phyloP scores from a whole-genome alignment of 768 basidiomycete species.

The Ramaria rubella region DNA sequence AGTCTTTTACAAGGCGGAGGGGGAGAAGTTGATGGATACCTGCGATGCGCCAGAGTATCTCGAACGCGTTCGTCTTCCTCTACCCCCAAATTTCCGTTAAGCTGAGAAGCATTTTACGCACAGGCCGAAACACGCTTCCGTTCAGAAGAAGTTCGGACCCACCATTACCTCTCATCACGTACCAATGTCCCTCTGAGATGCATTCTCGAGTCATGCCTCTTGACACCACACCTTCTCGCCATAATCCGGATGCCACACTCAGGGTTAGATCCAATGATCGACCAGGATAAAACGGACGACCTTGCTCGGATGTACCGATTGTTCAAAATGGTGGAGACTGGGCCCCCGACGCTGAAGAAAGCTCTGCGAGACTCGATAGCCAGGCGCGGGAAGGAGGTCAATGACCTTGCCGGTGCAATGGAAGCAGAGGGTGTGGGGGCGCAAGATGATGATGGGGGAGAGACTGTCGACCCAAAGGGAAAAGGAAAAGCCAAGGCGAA shows the following conservation, averaged over 20 bases:
- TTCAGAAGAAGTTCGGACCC: constrained; percentile 76
- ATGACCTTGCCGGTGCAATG: constrained; percentile 43
- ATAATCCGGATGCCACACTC: constrained; percentile 77
- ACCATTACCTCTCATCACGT: constrained; percentile 77
- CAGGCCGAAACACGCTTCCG: constrained; percentile 78
- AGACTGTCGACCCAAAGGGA: constrained; percentile 41
- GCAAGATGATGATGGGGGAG: constrained; percentile 30
- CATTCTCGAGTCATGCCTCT: constrained; percentile 71
- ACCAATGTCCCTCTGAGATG: constrained; percentile 62
- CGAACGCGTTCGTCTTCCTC: constrained; percentile 47
- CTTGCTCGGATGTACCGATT: constrained; percentile 74
- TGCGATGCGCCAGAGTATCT: constrained; percentile 84
- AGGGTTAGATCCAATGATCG: constrained; percentile 83
- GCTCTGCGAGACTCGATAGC: constrained; percentile 68
- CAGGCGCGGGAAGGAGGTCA: constrained; percentile 72
- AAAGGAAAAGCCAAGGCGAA: constrained; percentile 40
- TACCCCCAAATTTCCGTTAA: not conserved
- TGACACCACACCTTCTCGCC: constrained; percentile 67
- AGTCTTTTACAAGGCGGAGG: constrained; percentile 74
- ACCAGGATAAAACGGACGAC: constrained; percentile 68
- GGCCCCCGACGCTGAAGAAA: constrained; percentile 55
- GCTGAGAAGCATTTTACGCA: constrained; percentile 14
- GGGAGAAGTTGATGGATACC: constrained; percentile 55
- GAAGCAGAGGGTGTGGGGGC: constrained; percentile 25
- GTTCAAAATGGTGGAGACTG: constrained; percentile 59